Evolutionary conservation across 805 yeast genomes (phyloP).

Genomic region (Myxozyma melibiosi): DNA sequence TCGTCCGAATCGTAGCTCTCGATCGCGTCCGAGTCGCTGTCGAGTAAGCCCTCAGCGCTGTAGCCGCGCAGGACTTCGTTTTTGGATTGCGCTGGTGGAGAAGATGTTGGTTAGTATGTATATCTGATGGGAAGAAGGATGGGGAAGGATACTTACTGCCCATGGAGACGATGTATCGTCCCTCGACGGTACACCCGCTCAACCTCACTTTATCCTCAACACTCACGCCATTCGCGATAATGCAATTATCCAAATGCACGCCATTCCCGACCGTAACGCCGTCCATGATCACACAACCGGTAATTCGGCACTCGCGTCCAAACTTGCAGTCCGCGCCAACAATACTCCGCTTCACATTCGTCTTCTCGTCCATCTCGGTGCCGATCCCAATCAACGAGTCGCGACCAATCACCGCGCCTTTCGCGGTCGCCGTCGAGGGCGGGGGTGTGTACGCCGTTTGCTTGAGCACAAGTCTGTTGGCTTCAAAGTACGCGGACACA

Average conservation of each 20-base stretch:
- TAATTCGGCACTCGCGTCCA: conserved; percentile 84
- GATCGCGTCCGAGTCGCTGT: conserved; percentile 38
- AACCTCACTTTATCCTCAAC: conserved; percentile 67
- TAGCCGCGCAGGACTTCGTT: conserved; percentile 43
- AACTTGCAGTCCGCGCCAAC: conserved; percentile 73
- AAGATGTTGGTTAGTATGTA: conserved; percentile 21
- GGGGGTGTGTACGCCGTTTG: conserved; percentile 36
- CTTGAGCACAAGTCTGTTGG: conserved; percentile 56
- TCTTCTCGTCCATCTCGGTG: conserved; percentile 74
- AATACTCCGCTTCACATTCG: conserved; percentile 83
- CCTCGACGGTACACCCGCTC: conserved; percentile 83
- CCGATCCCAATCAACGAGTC: conserved; percentile 77
- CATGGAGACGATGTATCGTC: conserved; percentile 65
- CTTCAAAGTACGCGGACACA: conserved; percentile 82
- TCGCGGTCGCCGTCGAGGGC: conserved; percentile 31
- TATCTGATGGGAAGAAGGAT: conserved; percentile 35
- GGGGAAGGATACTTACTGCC: conserved; percentile 44
- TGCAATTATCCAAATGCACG: conserved; percentile 74
- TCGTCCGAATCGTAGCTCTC: conserved; percentile 32
- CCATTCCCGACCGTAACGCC: conserved; percentile 69
- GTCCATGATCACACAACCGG: conserved; percentile 80
- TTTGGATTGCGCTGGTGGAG: conserved; percentile 42
- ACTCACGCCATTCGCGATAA: conserved; percentile 70
- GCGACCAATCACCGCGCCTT: conserved; percentile 73
- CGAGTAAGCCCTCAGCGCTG: conserved; percentile 43